phyloP scores from a whole-genome alignment of 768 basidiomycete species.

The Dentipellis sp. region DNA sequence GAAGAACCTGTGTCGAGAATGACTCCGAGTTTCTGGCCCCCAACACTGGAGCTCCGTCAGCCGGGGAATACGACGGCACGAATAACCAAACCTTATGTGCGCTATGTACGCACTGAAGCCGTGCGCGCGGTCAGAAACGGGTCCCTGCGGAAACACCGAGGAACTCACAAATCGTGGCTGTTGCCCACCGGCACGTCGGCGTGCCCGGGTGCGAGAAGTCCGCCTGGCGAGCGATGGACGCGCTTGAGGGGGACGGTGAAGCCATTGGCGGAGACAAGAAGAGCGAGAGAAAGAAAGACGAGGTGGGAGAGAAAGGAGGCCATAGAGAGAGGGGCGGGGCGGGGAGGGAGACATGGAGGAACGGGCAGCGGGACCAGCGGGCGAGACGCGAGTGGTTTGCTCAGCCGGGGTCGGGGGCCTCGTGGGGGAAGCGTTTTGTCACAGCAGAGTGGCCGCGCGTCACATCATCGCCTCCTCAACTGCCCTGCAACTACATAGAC shows the following conservation, averaged over 20 bases:
- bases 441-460: neutral
- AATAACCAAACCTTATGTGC: conserved; percentile 22
- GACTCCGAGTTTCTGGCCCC: conserved; percentile 33
- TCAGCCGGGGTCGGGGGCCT: neutral
- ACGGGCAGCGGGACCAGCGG: neutral
- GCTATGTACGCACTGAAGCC: conserved; percentile 31
- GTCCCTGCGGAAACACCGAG: too few species aligned
- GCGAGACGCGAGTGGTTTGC: neutral
- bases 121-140: too few species aligned
- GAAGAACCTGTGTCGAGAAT: conserved; percentile 52
- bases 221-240: neutral
- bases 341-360: neutral
- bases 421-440: neutral
- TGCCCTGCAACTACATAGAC: conserved; percentile 4
- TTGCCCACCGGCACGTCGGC: conserved; percentile 10
- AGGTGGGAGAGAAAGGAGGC: neutral
- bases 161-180: conserved; percentile 19
- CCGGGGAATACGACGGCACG: neutral
- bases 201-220: neutral
- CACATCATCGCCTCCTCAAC: conserved; percentile 14
- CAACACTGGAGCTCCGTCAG: conserved; percentile 23
- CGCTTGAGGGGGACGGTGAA: neutral
- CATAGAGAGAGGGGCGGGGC: too few species aligned
- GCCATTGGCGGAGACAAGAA: neutral
- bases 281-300: neutral